Percentiles rank a stretch among this genome's conserved stretches.
Evolutionary conservation across 129 eudicot species (phyloP).

Genomic region (Heracleum sosnowskyi): DNA sequence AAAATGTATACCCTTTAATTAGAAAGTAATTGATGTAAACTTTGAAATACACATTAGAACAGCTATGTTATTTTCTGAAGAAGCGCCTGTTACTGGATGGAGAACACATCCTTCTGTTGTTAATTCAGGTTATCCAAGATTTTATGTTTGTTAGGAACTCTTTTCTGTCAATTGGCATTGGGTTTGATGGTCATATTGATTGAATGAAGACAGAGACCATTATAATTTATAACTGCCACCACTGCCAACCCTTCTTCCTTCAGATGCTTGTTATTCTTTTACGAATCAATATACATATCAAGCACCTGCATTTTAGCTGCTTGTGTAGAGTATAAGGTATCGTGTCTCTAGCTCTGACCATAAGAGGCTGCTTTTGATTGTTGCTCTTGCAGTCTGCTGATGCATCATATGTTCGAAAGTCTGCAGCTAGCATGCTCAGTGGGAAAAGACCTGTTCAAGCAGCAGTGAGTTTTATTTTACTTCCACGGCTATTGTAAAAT

Average conservation of each 20-base stretch:
- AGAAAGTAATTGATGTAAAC: neutral
- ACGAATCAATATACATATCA: neutral
- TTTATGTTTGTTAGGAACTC: neutral
- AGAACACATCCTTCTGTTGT: neutral
- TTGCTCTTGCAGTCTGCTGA: constrained; percentile 48
- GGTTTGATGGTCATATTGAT: neutral
- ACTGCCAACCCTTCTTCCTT: neutral
- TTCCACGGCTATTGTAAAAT: neutral
- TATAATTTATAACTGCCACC: neutral
- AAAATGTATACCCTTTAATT: neutral
- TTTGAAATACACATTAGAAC: neutral
- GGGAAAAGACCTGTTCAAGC: constrained; percentile 83
- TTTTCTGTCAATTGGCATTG: neutral
- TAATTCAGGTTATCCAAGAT: neutral
- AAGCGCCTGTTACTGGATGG: neutral
- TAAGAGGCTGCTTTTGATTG: neutral
- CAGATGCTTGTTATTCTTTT: neutral
- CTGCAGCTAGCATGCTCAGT: constrained; percentile 99
- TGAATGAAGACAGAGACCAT: neutral
- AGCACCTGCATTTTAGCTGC: neutral
- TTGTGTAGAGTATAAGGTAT: neutral
- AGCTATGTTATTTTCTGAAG: neutral
- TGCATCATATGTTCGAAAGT: constrained; percentile 55
- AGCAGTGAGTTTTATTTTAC: constrained; percentile 51
- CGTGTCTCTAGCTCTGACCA: neutral